Base-by-base conservation (phyloP, 2,329 filamentous ascomycete species). In the Penicillium paneum region DNA sequence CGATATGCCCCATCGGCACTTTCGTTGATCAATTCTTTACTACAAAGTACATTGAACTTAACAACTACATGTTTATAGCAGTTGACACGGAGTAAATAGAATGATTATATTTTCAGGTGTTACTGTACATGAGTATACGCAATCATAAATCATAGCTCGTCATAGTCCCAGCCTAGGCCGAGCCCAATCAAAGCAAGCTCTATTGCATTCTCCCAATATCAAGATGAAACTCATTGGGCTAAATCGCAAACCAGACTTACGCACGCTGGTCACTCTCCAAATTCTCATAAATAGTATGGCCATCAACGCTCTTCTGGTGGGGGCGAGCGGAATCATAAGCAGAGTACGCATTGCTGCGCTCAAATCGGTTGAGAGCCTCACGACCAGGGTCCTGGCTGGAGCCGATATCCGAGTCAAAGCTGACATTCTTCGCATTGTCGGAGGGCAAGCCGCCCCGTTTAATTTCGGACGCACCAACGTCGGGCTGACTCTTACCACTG, bases 351-450 rank as follows among this genome's bases (percentile, higher is more conserved):
- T 62, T 67, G 15, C 44, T 57, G 12, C 61, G 67, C 61, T 73
- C 64, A 60, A 75, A 74, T 34, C 64, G 62, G 29, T 62, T 65
- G 61, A 74, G 68, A 7, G 81, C 82, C 17, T 71, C 62, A 29
- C 82, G 72, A 3, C 77, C 78, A 3, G 84, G 83, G 61, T 86
- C 83, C 38, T 83, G 75, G 58, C 78, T 69, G 2, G 74, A 74
- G 2, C 83, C 83, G 56, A 85, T 79, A 24, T 82, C 78, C 13
- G 71, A 69, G 24, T 65, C 77, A 66, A 78, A 83, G 62, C 78
- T 81, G 32, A 76, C 78, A 55, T 82, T 83, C 24, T 73, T 72
- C 8, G 67, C 69, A 40, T 73, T 67, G 28, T 67, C 63, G 26
- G 60, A 49, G 11, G 74, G 69, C 54, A 79, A 77, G 1, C 72